These are phyloP conservation scores for Endothia cerciana DNA, from an alignment of 2,329 filamentous ascomycete species.

Conservation along the genomic window DNA sequence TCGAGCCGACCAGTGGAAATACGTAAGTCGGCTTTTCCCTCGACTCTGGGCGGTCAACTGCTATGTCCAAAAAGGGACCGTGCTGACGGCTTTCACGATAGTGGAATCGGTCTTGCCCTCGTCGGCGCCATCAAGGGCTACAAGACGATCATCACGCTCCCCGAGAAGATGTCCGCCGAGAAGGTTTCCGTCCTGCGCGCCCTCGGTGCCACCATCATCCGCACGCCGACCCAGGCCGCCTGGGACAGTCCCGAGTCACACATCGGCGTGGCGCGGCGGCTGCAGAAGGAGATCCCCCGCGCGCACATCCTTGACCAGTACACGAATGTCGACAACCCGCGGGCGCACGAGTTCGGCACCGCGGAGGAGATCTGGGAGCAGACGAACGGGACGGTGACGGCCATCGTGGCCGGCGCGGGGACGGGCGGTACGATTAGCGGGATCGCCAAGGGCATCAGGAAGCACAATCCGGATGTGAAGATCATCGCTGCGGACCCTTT, in stretches of 20 bases:
- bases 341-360: constrained; percentile 91
- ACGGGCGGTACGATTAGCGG: constrained; percentile 96
- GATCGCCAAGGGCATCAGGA: constrained; percentile 80
- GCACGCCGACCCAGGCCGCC: constrained; percentile 93
- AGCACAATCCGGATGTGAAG: constrained; percentile 84
- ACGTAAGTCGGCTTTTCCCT: constrained; percentile 56
- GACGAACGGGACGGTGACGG: constrained; percentile 79
- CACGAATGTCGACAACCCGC: constrained; percentile 85
- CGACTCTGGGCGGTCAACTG: constrained; percentile 34
- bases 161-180: constrained; percentile 99
- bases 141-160: constrained; percentile 97
- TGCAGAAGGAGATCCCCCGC: constrained; percentile 95
- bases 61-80: neutral
- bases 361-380: constrained; percentile 96
- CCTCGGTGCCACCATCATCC: constrained; percentile 94
- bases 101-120: constrained; percentile 89
- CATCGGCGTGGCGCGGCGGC: constrained; percentile 87
- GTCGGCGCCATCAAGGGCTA: constrained; percentile 97
- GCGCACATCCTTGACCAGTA: constrained; percentile 98
- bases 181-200: constrained; percentile 95
- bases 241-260: constrained; percentile 95
- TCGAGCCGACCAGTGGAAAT: constrained; percentile 97
- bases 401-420: constrained; percentile 87
- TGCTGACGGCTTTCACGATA: constrained; percentile 32
- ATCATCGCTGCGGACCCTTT: constrained; percentile 91